These are phyloP conservation scores for Clarireedia monteithiana DNA, from an alignment of 2,329 filamentous ascomycete species.

Conservation along the genomic window DNA sequence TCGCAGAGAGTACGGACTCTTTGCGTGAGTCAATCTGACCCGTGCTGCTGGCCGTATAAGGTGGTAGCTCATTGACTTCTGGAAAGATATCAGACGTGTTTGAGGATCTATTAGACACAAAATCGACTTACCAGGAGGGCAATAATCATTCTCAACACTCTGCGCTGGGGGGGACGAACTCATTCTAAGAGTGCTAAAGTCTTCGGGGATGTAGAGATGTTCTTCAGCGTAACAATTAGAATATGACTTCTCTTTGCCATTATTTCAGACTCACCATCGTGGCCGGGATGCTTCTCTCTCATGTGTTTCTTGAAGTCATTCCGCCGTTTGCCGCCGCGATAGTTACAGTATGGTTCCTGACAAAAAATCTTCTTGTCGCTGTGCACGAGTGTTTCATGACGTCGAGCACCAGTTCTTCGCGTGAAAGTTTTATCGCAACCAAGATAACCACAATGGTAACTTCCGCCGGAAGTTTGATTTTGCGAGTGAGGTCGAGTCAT, in stretches of 20 bases:
- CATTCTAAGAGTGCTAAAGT: slow-evolving; percentile 1
- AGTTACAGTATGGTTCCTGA: slow-evolving; percentile 6
- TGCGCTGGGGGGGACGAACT: background rate
- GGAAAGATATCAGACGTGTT: background rate
- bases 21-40: too few relatives aligned
- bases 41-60: too few relatives aligned
- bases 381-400: slow-evolving; percentile 5
- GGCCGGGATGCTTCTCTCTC: slow-evolving; percentile 5
- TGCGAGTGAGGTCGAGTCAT: background rate
- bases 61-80: too few relatives aligned
- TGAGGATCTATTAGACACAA: background rate
- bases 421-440: slow-evolving; percentile 8
- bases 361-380: slow-evolving; percentile 6
- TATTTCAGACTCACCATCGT: slow-evolving; percentile 3
- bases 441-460: slow-evolving; percentile 1
- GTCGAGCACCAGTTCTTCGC: slow-evolving; percentile 5
- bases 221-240: background rate
- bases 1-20: too few relatives aligned
- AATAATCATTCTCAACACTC: background rate
- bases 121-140: background rate
- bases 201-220: slow-evolving; percentile 4
- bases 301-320: slow-evolving; percentile 6
- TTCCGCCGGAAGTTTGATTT: background rate
- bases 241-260: background rate
- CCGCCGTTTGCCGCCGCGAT: slow-evolving; percentile 5